Conservation (phyloP, 306 rosid species). For the Leucaena leucocephala region DNA sequence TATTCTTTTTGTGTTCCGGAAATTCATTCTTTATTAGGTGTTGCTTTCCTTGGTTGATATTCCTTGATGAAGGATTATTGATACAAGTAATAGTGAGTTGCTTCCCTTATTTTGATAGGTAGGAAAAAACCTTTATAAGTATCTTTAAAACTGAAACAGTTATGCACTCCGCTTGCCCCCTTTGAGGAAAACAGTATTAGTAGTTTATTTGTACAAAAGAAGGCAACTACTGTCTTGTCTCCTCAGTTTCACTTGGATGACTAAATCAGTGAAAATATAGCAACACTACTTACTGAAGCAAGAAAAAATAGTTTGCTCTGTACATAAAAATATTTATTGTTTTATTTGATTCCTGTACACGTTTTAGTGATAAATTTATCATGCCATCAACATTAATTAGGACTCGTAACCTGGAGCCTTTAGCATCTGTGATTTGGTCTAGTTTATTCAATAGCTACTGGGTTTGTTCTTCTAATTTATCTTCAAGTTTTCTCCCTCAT, state of each 20-base stretch:
- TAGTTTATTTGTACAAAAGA: constrained; percentile 30
- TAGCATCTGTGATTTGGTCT: constrained; percentile 25
- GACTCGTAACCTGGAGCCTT: constrained; percentile 9
- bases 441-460: constrained; percentile 29
- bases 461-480: constrained; percentile 32
- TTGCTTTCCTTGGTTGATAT: constrained; percentile 25
- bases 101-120: constrained; percentile 14
- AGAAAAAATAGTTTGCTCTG: constrained; percentile 22
- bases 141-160: constrained; percentile 29
- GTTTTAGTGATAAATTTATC: constrained; percentile 19
- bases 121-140: constrained; percentile 19
- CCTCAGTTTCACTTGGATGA: neutral
- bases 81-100: constrained; percentile 15
- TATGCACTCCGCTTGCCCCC: neutral
- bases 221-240: constrained; percentile 10
- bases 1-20: constrained; percentile 18
- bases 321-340: constrained; percentile 15
- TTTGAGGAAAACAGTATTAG: constrained; percentile 18
- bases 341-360: constrained; percentile 18
- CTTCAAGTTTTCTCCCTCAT: constrained; percentile 32
- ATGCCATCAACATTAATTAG: constrained; percentile 24
- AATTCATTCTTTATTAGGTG: constrained; percentile 25
- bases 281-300: constrained; percentile 27
- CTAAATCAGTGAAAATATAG: constrained; percentile 24
- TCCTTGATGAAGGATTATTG: constrained; percentile 28